Percentiles rank a stretch among this genome's conserved stretches.
These are phyloP conservation scores for Trametes polyzona DNA, from an alignment of 1,284 basidiomycete genomes.

Conservation along the genomic window DNA sequence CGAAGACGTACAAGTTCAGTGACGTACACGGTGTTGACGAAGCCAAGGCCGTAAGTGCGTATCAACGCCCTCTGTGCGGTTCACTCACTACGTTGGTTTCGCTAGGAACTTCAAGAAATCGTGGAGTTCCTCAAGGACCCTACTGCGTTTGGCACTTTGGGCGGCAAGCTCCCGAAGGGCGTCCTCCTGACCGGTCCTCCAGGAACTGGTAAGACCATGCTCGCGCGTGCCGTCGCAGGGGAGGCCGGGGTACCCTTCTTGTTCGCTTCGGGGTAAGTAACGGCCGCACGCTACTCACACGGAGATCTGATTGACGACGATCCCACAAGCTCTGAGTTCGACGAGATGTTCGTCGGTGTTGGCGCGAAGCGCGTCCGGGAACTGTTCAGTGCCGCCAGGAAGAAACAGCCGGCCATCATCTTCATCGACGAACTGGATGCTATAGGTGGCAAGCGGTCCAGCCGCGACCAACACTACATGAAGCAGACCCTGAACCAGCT, in stretches of 20 bases:
- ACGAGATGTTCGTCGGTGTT: conserved; percentile 97
- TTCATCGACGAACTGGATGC: conserved; percentile 96
- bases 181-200: conserved; percentile 88
- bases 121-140: conserved; percentile 94
- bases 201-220: conserved; percentile 96
- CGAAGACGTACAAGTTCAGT: conserved; percentile 84
- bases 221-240: conserved; percentile 95
- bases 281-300: neutral
- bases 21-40: conserved; percentile 97
- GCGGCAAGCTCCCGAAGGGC: conserved; percentile 91
- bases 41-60: conserved; percentile 72
- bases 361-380: conserved; percentile 97
- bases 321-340: conserved; percentile 84
- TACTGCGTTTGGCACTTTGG: conserved; percentile 83
- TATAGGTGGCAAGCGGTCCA: conserved; percentile 90
- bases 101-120: conserved; percentile 87
- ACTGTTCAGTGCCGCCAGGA: conserved; percentile 92
- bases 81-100: conserved; percentile 1
- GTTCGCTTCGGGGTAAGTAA: conserved; percentile 76
- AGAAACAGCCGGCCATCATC: conserved; percentile 93
- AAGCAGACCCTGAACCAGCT: conserved; percentile 95
- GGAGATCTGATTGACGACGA: neutral
- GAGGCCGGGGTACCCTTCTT: conserved; percentile 96
- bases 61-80: neutral
- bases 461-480: conserved; percentile 87